These are phyloP conservation scores for Zopfia rhizophila DNA, from an alignment of 2,329 filamentous ascomycete species.

Conservation along the genomic window DNA sequence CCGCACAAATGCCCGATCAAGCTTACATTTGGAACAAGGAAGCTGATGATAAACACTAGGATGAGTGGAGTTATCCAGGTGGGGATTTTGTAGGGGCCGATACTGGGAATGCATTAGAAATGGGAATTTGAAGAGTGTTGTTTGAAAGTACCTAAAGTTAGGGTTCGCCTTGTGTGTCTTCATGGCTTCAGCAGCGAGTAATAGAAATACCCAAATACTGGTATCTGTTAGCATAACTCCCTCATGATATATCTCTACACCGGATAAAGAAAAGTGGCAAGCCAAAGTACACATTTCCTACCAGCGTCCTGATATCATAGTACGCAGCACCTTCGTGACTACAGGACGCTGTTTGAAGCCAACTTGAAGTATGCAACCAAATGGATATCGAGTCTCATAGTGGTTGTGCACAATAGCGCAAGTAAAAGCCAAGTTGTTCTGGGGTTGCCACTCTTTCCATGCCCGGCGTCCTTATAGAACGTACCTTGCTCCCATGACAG, in stretches of 20 bases:
- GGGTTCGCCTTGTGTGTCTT: constrained; percentile 86
- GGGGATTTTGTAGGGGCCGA: constrained; percentile 77
- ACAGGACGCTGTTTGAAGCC: too few relatives aligned
- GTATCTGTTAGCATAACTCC: constrained; percentile 12
- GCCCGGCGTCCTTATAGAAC: too few relatives aligned
- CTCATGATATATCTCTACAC: constrained; percentile 11
- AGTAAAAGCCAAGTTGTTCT: too few relatives aligned
- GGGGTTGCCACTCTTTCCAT: not conserved
- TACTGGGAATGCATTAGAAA: constrained; percentile 45
- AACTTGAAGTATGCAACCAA: too few relatives aligned
- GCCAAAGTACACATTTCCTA: too few relatives aligned
- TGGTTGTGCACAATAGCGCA: too few relatives aligned
- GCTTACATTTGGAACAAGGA: constrained; percentile 82
- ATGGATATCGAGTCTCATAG: constrained; percentile 18
- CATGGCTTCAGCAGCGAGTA: constrained; percentile 85
- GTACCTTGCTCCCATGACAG: constrained; percentile 85
- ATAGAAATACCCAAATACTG: constrained; percentile 92
- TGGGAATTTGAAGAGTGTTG: constrained; percentile 56
- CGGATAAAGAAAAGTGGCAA: too few relatives aligned
- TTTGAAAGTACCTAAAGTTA: constrained; percentile 67
- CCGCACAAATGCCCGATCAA: constrained; percentile 88
- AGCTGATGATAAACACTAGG: constrained; percentile 76
- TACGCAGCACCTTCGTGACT: too few relatives aligned
- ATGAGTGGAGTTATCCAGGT: constrained; percentile 93
- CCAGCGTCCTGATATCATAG: too few relatives aligned